Base-by-base conservation (phyloP, 345 rosid species). In the Gossypium thurberi region DNA sequence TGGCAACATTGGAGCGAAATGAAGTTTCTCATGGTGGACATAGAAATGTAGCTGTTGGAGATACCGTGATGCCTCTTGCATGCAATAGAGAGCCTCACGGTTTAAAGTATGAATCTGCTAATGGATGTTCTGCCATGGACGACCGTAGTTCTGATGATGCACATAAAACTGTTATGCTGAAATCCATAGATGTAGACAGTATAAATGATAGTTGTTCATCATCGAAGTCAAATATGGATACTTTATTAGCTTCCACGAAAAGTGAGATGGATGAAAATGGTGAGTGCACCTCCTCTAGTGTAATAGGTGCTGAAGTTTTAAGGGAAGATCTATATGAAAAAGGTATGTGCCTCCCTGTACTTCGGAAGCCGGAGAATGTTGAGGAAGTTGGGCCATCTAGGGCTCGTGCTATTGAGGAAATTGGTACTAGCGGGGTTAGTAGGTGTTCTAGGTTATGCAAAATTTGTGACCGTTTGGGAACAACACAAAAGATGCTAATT, bases 221-320 rank as follows among this genome's bases (percentile, higher is more conserved):
- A 71, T 83, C 89, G 25, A 88, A 80, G 76, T 88, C 94, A 21
- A 86, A 79, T 70, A 47, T 81, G 69, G 91, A 82, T 72, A 81
- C 81, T 81, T 77, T 75, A 77, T 85, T 79, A 65, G 83, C 82
- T 79, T 76, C 91, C 60, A 52, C 66, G 78, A 86, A 81, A 78
- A 74, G 73, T 71, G 85, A 81, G 73, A 81, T 58, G 68, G 90
- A 89, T 72, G 91, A 80, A 57, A 71, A 80, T 73, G 85, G 84
- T 58, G 94, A 85, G 65, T 89, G 89, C 73, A 80, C 85, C 61
- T 87, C 96, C 53, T 91, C 98, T 67, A 88, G 88, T 79, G 75
- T 78, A 68, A 70, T 75, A 64, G 74, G n/a, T 69, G 72, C 63
- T 47, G 91, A 80, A 69, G 75, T 12, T 68, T 51, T 53, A 50